phyloP scores from a whole-genome alignment of 2,329 filamentous ascomycete genomes.

The Chrysoporthe deuterocubensis region DNA sequence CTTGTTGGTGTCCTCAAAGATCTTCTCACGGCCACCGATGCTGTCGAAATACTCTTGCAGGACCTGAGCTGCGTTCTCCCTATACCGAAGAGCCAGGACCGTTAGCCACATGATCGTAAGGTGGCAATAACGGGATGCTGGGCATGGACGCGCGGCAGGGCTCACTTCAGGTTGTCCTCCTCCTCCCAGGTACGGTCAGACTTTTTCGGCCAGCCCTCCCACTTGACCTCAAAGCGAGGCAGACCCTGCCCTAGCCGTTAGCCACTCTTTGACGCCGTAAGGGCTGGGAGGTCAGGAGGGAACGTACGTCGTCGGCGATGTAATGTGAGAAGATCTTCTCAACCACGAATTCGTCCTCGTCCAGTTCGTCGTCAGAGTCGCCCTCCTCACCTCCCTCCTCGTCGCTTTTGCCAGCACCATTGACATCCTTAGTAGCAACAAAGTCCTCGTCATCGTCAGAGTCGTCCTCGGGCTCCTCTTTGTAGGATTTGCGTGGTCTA shows the following conservation, averaged over 20 bases:
- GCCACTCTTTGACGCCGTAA: not conserved
- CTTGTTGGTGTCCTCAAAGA: slow-evolving; percentile 55
- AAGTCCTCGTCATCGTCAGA: slow-evolving; percentile 35
- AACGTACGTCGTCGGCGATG: slow-evolving; percentile 58
- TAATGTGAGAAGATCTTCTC: slow-evolving; percentile 73
- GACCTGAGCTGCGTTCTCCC: slow-evolving; percentile 62
- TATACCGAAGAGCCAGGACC: slow-evolving; percentile 35
- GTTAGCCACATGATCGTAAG: not conserved
- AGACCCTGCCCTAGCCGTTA: slow-evolving; percentile 44
- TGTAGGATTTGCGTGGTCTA: slow-evolving; percentile 25
- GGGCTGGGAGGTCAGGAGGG: not conserved
- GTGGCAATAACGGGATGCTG: no score
- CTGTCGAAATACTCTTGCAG: slow-evolving; percentile 66
- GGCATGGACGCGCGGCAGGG: no score
- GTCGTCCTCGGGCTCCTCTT: slow-evolving; percentile 32
- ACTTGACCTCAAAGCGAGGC: slow-evolving; percentile 74
- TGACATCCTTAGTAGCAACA: slow-evolving; percentile 2
- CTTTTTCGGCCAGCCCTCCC: slow-evolving; percentile 76
- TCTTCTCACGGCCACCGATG: slow-evolving; percentile 65
- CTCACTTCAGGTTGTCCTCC: slow-evolving; percentile 68
- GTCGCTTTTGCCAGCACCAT: slow-evolving; percentile 27
- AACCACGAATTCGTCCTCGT: slow-evolving; percentile 61
- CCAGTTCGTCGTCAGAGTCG: slow-evolving; percentile 35
- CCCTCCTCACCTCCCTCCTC: slow-evolving; percentile 34
- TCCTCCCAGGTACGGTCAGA: slow-evolving; percentile 79